Evolutionary conservation across 768 basidiomycete species (phyloP).

Genomic region (Favolaschia claudopus): DNA sequence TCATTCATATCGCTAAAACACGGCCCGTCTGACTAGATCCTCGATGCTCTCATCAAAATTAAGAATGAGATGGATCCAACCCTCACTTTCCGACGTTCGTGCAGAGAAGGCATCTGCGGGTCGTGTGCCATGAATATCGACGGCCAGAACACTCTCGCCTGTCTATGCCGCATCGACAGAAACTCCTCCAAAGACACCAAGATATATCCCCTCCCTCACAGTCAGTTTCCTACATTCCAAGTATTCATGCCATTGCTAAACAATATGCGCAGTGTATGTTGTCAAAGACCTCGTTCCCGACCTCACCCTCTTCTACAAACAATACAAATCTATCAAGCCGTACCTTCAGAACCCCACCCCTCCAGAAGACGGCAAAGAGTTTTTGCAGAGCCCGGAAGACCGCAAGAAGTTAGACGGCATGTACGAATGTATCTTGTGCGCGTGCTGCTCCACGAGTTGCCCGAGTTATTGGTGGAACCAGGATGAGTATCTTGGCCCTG

Average conservation of each 20-base stretch:
- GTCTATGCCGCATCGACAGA: slow-evolving; percentile 94
- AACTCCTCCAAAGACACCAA: slow-evolving; percentile 75
- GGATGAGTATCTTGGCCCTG: slow-evolving; percentile 97
- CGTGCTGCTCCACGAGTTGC: slow-evolving; percentile 98
- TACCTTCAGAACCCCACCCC: slow-evolving; percentile 94
- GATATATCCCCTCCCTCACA: slow-evolving; percentile 97
- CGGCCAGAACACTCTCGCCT: slow-evolving; percentile 97
- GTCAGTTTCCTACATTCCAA: slow-evolving; percentile 54
- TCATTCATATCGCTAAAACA: slow-evolving; percentile 7
- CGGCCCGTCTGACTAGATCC: slow-evolving; percentile 54
- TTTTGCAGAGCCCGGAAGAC: slow-evolving; percentile 90
- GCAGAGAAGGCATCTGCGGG: slow-evolving; percentile 96
- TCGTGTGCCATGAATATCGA: slow-evolving; percentile 99
- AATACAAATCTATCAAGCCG: slow-evolving; percentile 99
- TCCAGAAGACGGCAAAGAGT: slow-evolving; percentile 73
- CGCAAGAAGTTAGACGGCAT: slow-evolving; percentile 95
- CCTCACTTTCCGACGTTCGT: slow-evolving; percentile 93
- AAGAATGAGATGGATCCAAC: slow-evolving; percentile 99
- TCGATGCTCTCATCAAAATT: slow-evolving; percentile 97
- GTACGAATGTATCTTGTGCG: slow-evolving; percentile 97
- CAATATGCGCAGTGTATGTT: slow-evolving; percentile 94
- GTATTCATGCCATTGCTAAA: not conserved
- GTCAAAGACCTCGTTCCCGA: slow-evolving; percentile 98
- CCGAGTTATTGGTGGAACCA: slow-evolving; percentile 99
- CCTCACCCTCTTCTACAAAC: slow-evolving; percentile 94